These are phyloP conservation scores for Picea abies DNA, from an alignment of 83 land plant genomes.

Conservation along the genomic window DNA sequence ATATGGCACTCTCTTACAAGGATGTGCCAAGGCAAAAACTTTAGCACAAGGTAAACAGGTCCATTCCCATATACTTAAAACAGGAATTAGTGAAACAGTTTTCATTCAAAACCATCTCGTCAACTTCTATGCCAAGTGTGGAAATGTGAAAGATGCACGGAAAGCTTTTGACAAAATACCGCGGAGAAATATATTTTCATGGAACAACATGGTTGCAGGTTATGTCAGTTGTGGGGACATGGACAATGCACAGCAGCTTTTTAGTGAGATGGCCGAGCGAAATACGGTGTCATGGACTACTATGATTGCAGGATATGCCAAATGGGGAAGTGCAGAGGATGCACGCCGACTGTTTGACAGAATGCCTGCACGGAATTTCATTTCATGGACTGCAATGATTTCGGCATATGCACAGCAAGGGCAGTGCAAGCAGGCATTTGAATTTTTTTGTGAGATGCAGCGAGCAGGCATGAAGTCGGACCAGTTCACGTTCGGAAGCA, in stretches of 20 bases:
- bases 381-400: slow-evolving; percentile 40
- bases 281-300: slow-evolving; percentile 14
- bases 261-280: not conserved
- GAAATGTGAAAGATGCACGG: not conserved
- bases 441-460: slow-evolving; percentile 24
- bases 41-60: not conserved
- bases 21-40: slow-evolving; percentile 3
- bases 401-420: slow-evolving; percentile 2
- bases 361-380: slow-evolving; percentile 17
- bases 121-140: slow-evolving; percentile 16
- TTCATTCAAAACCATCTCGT: slow-evolving; percentile 10
- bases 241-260: not conserved
- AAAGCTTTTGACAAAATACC: not conserved
- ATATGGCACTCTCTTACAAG: slow-evolving; percentile 2
- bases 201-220: not conserved
- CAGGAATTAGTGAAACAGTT: not conserved
- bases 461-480: not conserved
- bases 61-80: slow-evolving; percentile 1
- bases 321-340: not conserved
- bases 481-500: slow-evolving; percentile 10
- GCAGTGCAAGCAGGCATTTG: not conserved
- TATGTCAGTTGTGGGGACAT: not conserved
- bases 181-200: not conserved
- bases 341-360: slow-evolving; percentile 33
- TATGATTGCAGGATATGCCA: slow-evolving; percentile 12